Evolutionary conservation across 148 eudicot species (phyloP).

Genomic region (Cornus controversa): DNA sequence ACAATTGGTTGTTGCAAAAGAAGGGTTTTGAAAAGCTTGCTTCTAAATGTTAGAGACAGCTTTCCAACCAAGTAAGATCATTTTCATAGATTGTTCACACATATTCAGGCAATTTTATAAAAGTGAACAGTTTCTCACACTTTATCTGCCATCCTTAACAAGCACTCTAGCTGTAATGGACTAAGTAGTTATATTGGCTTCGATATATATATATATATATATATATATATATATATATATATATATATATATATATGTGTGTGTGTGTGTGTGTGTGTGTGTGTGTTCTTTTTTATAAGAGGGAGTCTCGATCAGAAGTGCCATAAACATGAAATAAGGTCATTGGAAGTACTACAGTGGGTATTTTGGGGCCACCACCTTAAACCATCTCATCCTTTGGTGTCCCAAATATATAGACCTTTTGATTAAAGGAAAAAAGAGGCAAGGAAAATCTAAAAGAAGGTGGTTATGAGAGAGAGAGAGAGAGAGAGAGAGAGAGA

Average conservation of each 20-base stretch:
- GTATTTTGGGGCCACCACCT: not conserved
- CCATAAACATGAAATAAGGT: too few relatives aligned
- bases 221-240: too few relatives aligned
- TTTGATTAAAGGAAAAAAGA: too few relatives aligned
- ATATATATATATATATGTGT: too few relatives aligned
- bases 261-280: too few relatives aligned
- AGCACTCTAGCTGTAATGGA: not conserved
- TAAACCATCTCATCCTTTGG: not conserved
- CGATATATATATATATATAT: too few relatives aligned
- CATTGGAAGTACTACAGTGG: not conserved
- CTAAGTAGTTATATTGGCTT: not conserved
- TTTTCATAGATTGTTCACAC: not conserved
- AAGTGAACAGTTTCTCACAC: not conserved
- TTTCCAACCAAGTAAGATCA: not conserved
- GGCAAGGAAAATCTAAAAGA: too few relatives aligned
- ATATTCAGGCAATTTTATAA: too few relatives aligned
- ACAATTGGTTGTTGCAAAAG: not conserved
- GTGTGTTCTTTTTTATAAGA: too few relatives aligned
- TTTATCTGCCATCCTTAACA: not conserved
- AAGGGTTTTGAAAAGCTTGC: not conserved
- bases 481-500: constrained; percentile 4
- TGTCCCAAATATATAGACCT: too few relatives aligned
- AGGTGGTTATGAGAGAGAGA: not conserved
- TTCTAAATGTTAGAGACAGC: not conserved
- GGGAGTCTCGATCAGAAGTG: too few relatives aligned